Evolutionary conservation across 2,329 filamentous ascomycete species (phyloP).

Genomic region (Penicillium sp.): DNA sequence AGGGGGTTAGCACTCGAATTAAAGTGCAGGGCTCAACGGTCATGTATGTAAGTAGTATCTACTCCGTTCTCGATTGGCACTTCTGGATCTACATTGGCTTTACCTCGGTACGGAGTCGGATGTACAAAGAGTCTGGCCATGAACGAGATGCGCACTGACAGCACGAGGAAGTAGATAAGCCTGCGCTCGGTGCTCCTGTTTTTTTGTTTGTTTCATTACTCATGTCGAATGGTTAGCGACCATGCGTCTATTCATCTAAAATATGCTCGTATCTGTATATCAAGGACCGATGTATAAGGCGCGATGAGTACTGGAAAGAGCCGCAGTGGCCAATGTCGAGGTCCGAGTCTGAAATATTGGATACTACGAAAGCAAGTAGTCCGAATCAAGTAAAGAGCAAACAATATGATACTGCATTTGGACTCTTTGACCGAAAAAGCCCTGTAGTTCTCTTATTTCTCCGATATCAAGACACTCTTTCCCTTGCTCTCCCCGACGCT

Average conservation of each 20-base stretch:
- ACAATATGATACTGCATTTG: too few relatives aligned
- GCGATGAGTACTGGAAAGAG: background rate
- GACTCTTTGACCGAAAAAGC: too few relatives aligned
- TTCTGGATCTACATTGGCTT: background rate
- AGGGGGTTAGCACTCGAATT: background rate
- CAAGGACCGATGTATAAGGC: background rate
- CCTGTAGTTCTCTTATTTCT: background rate
- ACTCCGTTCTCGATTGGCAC: too few relatives aligned
- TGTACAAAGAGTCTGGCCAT: background rate
- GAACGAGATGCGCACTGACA: constrained; percentile 15
- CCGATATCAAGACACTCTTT: background rate
- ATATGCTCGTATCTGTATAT: background rate
- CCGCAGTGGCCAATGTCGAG: background rate
- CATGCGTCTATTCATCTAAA: background rate
- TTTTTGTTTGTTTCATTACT: background rate
- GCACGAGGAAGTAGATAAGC: constrained; percentile 4
- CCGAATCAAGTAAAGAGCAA: too few relatives aligned
- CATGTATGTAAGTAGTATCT: too few relatives aligned
- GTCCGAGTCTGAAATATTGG: background rate
- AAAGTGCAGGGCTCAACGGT: background rate
- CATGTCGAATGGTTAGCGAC: background rate
- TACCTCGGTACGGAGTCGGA: background rate
- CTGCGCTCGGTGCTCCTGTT: constrained; percentile 4
- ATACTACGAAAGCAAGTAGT: too few relatives aligned
- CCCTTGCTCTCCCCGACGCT: background rate